Percentiles rank a stretch among this genome's conserved stretches.
These are phyloP conservation scores for Babesia bovis DNA, from an alignment of 169 alveolate species.

Conservation along the genomic window DNA sequence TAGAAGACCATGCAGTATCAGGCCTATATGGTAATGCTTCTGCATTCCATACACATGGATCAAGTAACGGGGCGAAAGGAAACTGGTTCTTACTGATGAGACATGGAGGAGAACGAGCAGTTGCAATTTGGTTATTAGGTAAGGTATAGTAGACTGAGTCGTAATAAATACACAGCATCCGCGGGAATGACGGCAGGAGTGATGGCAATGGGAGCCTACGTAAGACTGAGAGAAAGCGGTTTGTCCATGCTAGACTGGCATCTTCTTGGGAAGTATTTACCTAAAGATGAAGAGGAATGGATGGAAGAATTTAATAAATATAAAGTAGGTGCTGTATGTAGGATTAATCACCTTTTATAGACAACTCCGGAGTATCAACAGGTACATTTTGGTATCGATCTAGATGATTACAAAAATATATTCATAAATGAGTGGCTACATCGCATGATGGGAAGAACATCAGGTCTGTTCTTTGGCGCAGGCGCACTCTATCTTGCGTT, in stretches of 20 bases:
- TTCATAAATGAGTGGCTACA: constrained; percentile 89
- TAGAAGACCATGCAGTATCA: background rate
- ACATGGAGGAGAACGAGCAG: constrained; percentile 38
- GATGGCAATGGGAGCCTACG: constrained; percentile 87
- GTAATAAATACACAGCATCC: constrained; percentile 31
- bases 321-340: constrained; percentile 47
- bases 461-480: constrained; percentile 79
- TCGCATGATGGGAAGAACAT: constrained; percentile 83
- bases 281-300: constrained; percentile 86
- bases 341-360: constrained; percentile 29
- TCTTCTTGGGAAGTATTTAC: constrained; percentile 80
- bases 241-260: constrained; percentile 90
- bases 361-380: constrained; percentile 85
- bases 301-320: constrained; percentile 79
- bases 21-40: background rate
- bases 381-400: constrained; percentile 81
- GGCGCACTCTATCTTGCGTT: constrained; percentile 78
- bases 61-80: background rate
- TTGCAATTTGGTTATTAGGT: constrained; percentile 66
- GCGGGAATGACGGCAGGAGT: constrained; percentile 76
- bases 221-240: constrained; percentile 87
- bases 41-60: background rate
- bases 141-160: background rate
- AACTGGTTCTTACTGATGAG: constrained; percentile 9
- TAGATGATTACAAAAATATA: constrained; percentile 85